phyloP scores from a whole-genome alignment of 805 yeast genomes.

The Saccharomyces jurei region DNA sequence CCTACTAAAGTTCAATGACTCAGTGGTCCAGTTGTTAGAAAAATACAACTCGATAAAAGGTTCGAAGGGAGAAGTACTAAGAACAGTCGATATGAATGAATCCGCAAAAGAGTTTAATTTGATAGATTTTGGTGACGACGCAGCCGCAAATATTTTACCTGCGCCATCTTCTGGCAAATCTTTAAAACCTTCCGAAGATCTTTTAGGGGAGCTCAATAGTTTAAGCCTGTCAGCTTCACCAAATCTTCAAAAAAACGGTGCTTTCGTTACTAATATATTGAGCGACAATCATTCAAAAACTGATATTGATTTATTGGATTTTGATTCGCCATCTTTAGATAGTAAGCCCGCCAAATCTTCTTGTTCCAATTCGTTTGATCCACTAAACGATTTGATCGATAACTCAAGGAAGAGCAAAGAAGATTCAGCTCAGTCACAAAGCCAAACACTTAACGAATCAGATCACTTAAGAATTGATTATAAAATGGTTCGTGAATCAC shows the following conservation, averaged over 20 bases:
- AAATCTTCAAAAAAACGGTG: conserved; percentile 8
- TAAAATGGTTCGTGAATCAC: conserved; percentile 32
- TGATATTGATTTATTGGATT: neutral
- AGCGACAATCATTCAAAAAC: neutral
- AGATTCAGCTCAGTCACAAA: conserved; percentile 3
- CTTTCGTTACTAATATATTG: neutral
- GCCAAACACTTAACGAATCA: conserved; percentile 37
- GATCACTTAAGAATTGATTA: conserved; percentile 43
- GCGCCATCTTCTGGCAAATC: conserved; percentile 8
- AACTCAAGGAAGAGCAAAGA: neutral
- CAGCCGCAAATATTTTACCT: conserved; percentile 9
- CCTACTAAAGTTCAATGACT: conserved; percentile 64
- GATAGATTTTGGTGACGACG: conserved; percentile 68
- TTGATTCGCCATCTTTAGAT: neutral
- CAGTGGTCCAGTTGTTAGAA: conserved; percentile 56
- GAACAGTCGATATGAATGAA: conserved; percentile 3
- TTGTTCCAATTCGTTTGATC: conserved; percentile 4
- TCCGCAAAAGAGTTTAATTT: conserved; percentile 45
- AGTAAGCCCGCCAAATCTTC: neutral
- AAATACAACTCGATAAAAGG: conserved; percentile 58
- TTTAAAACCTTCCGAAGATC: conserved; percentile 37
- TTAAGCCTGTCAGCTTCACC: conserved; percentile 44
- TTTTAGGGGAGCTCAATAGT: conserved; percentile 62
- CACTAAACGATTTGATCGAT: conserved; percentile 8
- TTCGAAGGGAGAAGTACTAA: neutral